Evolutionary conservation across 176 grass and related monocot species (phyloP).

Genomic region (Cymbopogon citratus): DNA sequence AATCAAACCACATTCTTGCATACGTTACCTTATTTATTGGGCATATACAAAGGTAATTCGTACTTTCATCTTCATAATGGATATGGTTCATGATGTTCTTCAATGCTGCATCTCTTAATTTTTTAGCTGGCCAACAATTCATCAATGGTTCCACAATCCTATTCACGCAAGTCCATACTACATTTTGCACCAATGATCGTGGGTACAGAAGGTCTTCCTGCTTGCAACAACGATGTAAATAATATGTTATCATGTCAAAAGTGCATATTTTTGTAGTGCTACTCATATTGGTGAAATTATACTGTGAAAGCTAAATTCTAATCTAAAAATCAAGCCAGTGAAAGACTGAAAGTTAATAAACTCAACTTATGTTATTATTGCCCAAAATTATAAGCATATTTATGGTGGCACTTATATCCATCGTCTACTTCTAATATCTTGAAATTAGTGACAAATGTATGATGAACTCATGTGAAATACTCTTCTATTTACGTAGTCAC

Average conservation of each 20-base stretch:
- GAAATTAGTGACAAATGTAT: too few species aligned
- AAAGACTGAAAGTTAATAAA: too few species aligned
- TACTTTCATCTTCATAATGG: slow-evolving; percentile 4
- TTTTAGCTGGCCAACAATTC: not conserved
- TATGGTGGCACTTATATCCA: too few species aligned
- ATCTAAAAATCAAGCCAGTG: too few species aligned
- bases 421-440: too few species aligned
- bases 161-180: not conserved
- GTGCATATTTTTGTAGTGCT: not conserved
- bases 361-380: too few species aligned
- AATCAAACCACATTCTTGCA: not conserved
- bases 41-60: not conserved
- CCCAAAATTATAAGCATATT: too few species aligned
- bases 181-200: not conserved
- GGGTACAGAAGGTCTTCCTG: not conserved
- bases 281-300: not conserved
- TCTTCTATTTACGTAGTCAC: too few species aligned
- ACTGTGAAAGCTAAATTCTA: not conserved
- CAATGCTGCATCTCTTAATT: not conserved
- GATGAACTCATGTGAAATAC: too few species aligned
- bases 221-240: not conserved
- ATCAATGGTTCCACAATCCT: not conserved
- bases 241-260: not conserved
- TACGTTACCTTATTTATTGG: not conserved
- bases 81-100: not conserved